These are phyloP conservation scores for Trichoderma reesei DNA, from an alignment of 495 filamentous ascomycete genomes.

Conservation along the genomic window DNA sequence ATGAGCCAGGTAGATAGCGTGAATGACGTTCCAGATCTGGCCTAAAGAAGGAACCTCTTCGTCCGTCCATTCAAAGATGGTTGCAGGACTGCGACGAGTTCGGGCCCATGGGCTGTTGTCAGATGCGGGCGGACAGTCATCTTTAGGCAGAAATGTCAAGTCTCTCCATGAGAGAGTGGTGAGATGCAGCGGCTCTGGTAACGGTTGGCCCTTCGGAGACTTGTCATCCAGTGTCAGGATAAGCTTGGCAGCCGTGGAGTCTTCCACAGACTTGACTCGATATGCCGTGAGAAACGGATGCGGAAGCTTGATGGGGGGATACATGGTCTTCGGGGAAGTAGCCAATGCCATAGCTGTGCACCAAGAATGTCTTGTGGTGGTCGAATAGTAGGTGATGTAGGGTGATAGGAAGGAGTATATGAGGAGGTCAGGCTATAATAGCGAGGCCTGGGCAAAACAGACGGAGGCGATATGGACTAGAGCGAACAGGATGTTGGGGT, in stretches of 20 bases:
- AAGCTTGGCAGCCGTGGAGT: too few relatives aligned
- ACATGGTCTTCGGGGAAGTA: conserved; percentile 13
- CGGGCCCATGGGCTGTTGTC: conserved; percentile 40
- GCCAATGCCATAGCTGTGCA: too few relatives aligned
- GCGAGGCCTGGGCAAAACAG: too few relatives aligned
- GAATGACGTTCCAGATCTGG: conserved; percentile 52
- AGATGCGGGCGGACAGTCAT: conserved; percentile 30
- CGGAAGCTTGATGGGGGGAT: conserved; percentile 34
- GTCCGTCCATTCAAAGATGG: conserved; percentile 25
- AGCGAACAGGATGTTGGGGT: too few relatives aligned
- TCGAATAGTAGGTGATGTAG: too few relatives aligned
- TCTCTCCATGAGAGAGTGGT: not conserved
- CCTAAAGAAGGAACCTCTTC: conserved; percentile 36
- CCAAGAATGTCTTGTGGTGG: too few relatives aligned
- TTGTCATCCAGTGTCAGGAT: conserved; percentile 10
- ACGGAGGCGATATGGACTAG: too few relatives aligned
- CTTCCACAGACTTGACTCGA: conserved; percentile 14
- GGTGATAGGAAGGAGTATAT: too few relatives aligned
- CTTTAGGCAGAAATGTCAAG: not conserved
- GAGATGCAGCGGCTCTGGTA: not conserved
- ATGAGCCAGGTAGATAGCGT: conserved; percentile 47
- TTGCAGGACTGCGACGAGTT: conserved; percentile 31
- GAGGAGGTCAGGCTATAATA: too few relatives aligned
- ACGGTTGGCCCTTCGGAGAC: conserved; percentile 16
- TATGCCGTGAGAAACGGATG: conserved; percentile 37